A percentile compares a stretch with the other conserved stretches of the same genome.
phyloP scores from a whole-genome alignment of 805 yeast species.

The Sugiyamaella americana region DNA sequence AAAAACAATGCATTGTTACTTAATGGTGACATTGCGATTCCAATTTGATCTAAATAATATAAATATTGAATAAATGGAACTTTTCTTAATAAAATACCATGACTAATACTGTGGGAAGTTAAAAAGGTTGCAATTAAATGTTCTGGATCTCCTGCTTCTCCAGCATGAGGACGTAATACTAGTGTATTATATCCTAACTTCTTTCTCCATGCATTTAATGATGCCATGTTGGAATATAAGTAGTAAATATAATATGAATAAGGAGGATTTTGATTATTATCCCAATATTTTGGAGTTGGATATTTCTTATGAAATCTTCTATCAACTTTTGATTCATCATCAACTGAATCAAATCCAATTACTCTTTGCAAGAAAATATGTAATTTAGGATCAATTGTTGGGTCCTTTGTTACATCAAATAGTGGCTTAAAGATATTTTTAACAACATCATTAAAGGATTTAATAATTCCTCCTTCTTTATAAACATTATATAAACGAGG shows the following conservation, averaged over 20 bases:
- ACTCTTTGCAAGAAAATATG: constrained; percentile 86
- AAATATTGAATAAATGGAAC: constrained; percentile 92
- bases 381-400: constrained; percentile 83
- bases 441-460: constrained; percentile 68
- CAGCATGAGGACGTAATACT: constrained; percentile 96
- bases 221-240: constrained; percentile 76
- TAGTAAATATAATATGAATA: constrained; percentile 92
- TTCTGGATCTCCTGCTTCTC: constrained; percentile 99
- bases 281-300: constrained; percentile 87
- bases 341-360: constrained; percentile 96
- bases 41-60: constrained; percentile 89
- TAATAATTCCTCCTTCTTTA: constrained; percentile 64
- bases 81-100: constrained; percentile 89
- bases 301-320: constrained; percentile 72
- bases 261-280: constrained; percentile 79
- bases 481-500: constrained; percentile 91
- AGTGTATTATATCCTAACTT: constrained; percentile 76
- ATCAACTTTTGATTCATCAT: constrained; percentile 93
- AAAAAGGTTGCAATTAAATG: constrained; percentile 86
- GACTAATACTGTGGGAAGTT: constrained; percentile 88
- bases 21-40: constrained; percentile 97
- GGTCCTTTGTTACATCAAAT: constrained; percentile 83
- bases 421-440: constrained; percentile 79
- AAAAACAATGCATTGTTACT: constrained; percentile 93
- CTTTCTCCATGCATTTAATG: constrained; percentile 78